Conservation (phyloP, 352 stramenopile species). For the Phytophthora pisi region DNA sequence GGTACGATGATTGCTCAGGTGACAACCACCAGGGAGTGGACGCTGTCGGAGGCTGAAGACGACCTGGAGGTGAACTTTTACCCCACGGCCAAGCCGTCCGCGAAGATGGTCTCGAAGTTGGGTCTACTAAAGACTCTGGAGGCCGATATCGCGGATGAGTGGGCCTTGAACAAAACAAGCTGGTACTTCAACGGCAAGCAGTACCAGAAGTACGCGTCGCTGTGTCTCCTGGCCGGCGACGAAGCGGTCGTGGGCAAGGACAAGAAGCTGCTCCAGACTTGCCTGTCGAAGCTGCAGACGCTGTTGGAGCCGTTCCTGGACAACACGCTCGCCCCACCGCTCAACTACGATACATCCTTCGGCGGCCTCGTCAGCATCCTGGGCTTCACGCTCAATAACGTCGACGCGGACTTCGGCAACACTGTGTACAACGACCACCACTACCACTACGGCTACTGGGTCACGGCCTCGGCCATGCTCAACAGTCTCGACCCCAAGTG, state of each 20-base stretch:
- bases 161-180: constrained; percentile 44
- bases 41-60: constrained; percentile 48
- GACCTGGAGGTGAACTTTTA: constrained; percentile 60
- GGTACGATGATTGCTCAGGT: constrained; percentile 57
- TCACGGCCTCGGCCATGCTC: constrained; percentile 61
- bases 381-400: constrained; percentile 49
- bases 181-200: constrained; percentile 83
- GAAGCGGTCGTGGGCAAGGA: constrained; percentile 45
- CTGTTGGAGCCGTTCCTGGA: constrained; percentile 60
- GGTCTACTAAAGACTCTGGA: constrained; percentile 44
- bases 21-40: constrained; percentile 39
- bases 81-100: constrained; percentile 34
- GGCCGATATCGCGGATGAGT: constrained; percentile 54
- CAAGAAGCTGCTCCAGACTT: constrained; percentile 48
- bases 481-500: constrained; percentile 63
- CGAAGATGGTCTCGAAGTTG: constrained; percentile 32
- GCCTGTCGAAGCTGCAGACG: constrained; percentile 56
- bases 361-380: constrained; percentile 51
- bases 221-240: constrained; percentile 69
- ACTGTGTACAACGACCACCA: constrained; percentile 84
- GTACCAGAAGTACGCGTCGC: constrained; percentile 79
- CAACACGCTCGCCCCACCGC: constrained; percentile 49
- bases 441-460: constrained; percentile 84
- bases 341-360: constrained; percentile 73
- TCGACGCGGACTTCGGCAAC: constrained; percentile 76